These are phyloP conservation scores for Aspergillus affinis DNA, from an alignment of 495 filamentous ascomycete species.

Conservation along the genomic window DNA sequence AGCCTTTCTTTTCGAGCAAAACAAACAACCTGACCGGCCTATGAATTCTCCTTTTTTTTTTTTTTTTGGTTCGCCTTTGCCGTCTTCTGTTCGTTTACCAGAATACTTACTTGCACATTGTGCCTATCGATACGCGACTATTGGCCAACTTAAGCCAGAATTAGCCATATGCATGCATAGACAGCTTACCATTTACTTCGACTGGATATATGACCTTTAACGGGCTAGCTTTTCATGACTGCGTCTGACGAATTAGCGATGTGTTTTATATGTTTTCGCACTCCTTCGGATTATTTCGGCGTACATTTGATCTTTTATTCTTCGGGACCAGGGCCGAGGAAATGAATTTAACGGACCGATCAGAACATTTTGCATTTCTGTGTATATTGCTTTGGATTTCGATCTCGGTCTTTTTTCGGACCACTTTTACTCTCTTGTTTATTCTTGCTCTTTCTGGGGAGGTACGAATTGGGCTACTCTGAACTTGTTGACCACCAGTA, in stretches of 20 bases:
- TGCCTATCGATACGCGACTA: constrained; percentile 20
- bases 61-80: constrained; percentile 12
- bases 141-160: constrained; percentile 24
- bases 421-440: constrained; percentile 6
- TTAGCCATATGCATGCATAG: constrained; percentile 31
- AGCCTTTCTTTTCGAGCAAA: constrained; percentile 4
- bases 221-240: constrained; percentile 20
- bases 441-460: constrained; percentile 10
- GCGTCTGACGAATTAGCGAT: constrained; percentile 25
- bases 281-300: constrained; percentile 21
- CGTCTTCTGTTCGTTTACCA: constrained; percentile 8
- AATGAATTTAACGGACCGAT: constrained; percentile 19
- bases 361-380: constrained; percentile 18
- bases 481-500: constrained; percentile 2
- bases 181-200: constrained; percentile 26
- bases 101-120: constrained; percentile 12
- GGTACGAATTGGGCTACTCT: constrained; percentile 4
- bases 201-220: constrained; percentile 24
- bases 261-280: constrained; percentile 21
- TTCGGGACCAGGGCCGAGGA: constrained; percentile 9
- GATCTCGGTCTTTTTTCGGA: neutral
- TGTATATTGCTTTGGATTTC: constrained; percentile 10
- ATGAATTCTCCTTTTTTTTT: constrained; percentile 10
- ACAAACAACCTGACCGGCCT: constrained; percentile 13
- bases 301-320: constrained; percentile 18